phyloP scores from a whole-genome alignment of 2,329 filamentous ascomycete species.

The Aspergillus oerlinghausenensis region DNA sequence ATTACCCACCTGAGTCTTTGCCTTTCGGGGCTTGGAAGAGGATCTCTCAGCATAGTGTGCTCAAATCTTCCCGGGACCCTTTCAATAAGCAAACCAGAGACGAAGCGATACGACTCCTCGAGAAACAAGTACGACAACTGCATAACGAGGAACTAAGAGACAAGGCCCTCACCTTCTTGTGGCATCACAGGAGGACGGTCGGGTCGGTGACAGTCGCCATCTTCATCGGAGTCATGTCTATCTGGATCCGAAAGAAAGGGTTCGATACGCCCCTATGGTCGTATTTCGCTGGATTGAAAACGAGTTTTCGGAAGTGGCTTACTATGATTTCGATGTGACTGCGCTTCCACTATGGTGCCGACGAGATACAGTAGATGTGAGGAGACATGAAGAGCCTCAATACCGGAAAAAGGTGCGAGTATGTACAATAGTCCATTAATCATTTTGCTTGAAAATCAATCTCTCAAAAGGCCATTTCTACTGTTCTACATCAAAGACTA shows the following conservation, averaged over 20 bases:
- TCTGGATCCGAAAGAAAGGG: slow-evolving; percentile 57
- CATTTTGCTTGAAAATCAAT: not conserved
- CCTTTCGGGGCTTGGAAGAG: slow-evolving; percentile 60
- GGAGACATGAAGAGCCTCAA: not conserved
- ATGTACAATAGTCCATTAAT: not conserved
- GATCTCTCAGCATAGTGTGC: slow-evolving; percentile 71
- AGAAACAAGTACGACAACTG: slow-evolving; percentile 69
- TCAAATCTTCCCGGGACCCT: slow-evolving; percentile 70
- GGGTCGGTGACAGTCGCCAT: slow-evolving; percentile 61
- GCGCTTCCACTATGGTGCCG: not conserved
- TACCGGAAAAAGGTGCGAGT: not conserved
- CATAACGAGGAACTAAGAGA: slow-evolving; percentile 57
- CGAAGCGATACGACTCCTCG: slow-evolving; percentile 65
- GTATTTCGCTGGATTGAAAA: slow-evolving; percentile 26
- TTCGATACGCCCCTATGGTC: slow-evolving; percentile 32
- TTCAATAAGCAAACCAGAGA: slow-evolving; percentile 55
- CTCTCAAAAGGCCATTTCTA: not conserved
- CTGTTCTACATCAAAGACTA: slow-evolving; percentile 58
- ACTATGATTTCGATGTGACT: not conserved
- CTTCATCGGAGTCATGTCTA: slow-evolving; percentile 61
- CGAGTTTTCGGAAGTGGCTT: slow-evolving; percentile 13
- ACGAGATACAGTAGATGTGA: not conserved
- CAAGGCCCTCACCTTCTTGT: slow-evolving; percentile 49
- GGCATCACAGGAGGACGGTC: slow-evolving; percentile 63
- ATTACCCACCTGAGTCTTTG: slow-evolving; percentile 68